These are phyloP conservation scores for Blastosporella zonata DNA, from an alignment of 1,284 basidiomycete species.

Conservation along the genomic window DNA sequence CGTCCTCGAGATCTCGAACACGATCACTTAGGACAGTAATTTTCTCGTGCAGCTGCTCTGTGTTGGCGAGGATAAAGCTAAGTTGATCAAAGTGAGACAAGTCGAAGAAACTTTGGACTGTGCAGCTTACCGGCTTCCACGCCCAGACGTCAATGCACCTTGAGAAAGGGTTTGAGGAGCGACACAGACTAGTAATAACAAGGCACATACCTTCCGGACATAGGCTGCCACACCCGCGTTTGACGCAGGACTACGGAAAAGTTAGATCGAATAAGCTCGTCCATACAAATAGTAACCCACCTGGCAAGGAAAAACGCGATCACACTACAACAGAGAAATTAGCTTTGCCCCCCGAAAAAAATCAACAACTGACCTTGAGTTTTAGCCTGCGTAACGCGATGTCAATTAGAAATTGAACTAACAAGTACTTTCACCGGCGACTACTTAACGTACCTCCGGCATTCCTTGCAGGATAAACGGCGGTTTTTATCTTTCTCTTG, in stretches of 20 bases:
- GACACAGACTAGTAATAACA: slow-evolving; percentile 13
- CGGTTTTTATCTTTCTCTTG: slow-evolving; percentile 41
- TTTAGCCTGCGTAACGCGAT: slow-evolving; percentile 41
- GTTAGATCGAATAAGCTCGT: slow-evolving; percentile 15
- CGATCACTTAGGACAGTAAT: slow-evolving; percentile 56
- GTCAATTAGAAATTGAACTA: background rate
- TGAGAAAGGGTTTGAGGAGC: slow-evolving; percentile 6
- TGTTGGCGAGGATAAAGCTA: slow-evolving; percentile 63
- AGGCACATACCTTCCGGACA: slow-evolving; percentile 50
- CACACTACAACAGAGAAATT: slow-evolving; percentile 39
- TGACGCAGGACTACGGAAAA: slow-evolving; percentile 48
- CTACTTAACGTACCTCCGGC: slow-evolving; percentile 53
- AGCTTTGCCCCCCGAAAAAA: background rate
- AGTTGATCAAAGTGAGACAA: slow-evolving; percentile 9
- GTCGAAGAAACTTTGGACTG: slow-evolving; percentile 3
- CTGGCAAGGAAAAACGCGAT: slow-evolving; percentile 58
- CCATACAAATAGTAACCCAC: slow-evolving; percentile 22
- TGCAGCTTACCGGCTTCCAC: slow-evolving; percentile 43
- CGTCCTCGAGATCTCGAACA: slow-evolving; percentile 58
- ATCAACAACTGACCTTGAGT: slow-evolving; percentile 41
- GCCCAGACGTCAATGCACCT: slow-evolving; percentile 49
- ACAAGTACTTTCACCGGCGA: slow-evolving; percentile 3
- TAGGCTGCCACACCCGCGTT: slow-evolving; percentile 57
- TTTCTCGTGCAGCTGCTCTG: slow-evolving; percentile 61
- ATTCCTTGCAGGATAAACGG: slow-evolving; percentile 55